Percentiles rank a stretch among this genome's conserved stretches.
These are phyloP conservation scores for Exutisphaerella laricina DNA, from an alignment of 2,329 filamentous ascomycete genomes.

Conservation along the genomic window DNA sequence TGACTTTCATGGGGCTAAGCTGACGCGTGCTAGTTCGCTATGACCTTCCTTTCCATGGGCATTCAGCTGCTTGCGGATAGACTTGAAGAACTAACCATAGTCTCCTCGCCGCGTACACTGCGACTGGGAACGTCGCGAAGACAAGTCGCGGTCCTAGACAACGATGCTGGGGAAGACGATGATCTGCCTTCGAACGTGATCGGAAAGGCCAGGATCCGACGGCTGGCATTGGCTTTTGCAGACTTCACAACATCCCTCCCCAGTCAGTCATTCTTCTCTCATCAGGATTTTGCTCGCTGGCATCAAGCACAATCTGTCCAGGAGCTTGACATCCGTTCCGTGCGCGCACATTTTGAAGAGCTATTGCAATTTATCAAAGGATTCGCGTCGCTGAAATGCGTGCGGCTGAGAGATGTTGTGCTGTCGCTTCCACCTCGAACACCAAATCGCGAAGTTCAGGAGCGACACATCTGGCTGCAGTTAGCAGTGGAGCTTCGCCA, in stretches of 20 bases:
- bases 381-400: neutral
- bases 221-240: constrained; percentile 8
- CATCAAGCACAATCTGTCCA: neutral
- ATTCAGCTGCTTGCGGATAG: constrained; percentile 5
- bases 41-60: constrained; percentile 3
- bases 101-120: neutral
- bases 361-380: constrained; percentile 1
- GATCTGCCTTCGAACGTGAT: too few species aligned
- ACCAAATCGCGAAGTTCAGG: neutral
- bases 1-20: too few species aligned
- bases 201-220: too few species aligned
- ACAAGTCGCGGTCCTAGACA: neutral
- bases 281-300: constrained; percentile 1
- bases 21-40: too few species aligned
- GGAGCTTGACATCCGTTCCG: constrained; percentile 3
- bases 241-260: constrained; percentile 1
- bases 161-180: neutral
- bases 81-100: constrained; percentile 8
- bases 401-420: neutral
- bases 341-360: neutral
- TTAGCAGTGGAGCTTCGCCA: constrained; percentile 15
- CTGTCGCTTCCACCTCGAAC: neutral
- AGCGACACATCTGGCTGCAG: constrained; percentile 12
- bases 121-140: neutral
- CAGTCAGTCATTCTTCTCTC: neutral